Percentiles rank a stretch among this genome's conserved stretches.
Conservation (phyloP, 1,284 basidiomycete genomes). For the Taiwanofungus camphoratus region DNA sequence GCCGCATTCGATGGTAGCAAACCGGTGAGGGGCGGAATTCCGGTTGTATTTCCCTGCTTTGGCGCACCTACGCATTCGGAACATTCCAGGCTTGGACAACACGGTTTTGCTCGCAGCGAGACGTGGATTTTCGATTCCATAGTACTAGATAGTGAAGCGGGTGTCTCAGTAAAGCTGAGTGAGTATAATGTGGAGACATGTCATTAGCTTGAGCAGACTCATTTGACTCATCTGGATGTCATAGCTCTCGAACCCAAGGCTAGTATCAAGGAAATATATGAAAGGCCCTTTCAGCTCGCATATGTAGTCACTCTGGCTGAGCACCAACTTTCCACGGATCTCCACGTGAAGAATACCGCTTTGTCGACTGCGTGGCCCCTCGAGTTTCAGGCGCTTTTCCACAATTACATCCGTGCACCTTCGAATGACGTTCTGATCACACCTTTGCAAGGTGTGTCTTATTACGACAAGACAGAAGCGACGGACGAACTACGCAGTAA, state of each 20-base stretch:
- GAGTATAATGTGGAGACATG: conserved; percentile 24
- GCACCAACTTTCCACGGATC: conserved; percentile 70
- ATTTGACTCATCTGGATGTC: not conserved
- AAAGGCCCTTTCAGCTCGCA: conserved; percentile 58
- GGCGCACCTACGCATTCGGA: conserved; percentile 71
- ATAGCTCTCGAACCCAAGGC: conserved; percentile 59
- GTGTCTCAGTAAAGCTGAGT: conserved; percentile 74
- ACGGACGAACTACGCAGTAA: conserved; percentile 43
- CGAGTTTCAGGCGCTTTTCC: conserved; percentile 84
- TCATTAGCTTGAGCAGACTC: not conserved
- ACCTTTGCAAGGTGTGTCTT: conserved; percentile 56
- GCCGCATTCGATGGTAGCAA: conserved; percentile 70
- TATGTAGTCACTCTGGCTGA: conserved; percentile 77
- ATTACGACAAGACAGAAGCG: conserved; percentile 73
- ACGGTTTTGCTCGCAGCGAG: conserved; percentile 79
- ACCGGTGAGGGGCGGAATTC: conserved; percentile 79
- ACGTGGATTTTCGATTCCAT: conserved; percentile 63
- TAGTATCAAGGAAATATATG: conserved; percentile 52
- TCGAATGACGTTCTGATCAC: conserved; percentile 50
- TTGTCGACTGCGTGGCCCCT: conserved; percentile 41
- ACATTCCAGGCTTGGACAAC: conserved; percentile 70
- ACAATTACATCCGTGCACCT: conserved; percentile 78
- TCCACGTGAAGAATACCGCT: conserved; percentile 73
- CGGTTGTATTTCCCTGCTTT: conserved; percentile 82
- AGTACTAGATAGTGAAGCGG: conserved; percentile 64